phyloP scores from a whole-genome alignment of 345 rosid genomes.

The Eucalyptus marginata region DNA sequence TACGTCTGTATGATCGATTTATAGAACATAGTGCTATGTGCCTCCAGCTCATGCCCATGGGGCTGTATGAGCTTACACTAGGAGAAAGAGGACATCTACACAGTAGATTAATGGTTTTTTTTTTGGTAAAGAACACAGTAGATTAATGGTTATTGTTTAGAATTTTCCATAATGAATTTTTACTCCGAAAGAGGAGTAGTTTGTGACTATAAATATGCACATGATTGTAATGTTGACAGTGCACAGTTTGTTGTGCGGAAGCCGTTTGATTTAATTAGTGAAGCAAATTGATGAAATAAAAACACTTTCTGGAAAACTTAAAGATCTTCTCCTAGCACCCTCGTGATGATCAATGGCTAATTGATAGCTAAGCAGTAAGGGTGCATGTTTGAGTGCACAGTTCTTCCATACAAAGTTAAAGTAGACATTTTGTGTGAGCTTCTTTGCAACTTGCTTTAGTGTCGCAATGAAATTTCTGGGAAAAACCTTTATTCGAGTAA shows the following conservation, averaged over 20 bases:
- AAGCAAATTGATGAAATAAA: background rate
- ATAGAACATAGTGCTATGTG: background rate
- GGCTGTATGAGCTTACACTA: background rate
- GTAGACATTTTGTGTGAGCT: background rate
- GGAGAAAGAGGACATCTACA: background rate
- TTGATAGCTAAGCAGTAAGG: background rate
- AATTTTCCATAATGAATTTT: background rate
- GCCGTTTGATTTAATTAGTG: background rate
- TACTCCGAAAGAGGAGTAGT: background rate
- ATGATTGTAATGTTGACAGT: background rate
- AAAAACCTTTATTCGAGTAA: background rate
- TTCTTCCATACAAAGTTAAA: background rate
- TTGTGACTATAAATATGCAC: background rate
- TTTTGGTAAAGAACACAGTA: background rate
- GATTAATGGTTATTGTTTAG: background rate
- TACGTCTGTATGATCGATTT: background rate
- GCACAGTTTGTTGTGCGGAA: background rate
- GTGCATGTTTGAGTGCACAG: background rate
- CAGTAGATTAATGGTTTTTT: background rate
- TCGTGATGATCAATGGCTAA: background rate
- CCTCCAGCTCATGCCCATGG: background rate
- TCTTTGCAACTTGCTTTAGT: background rate
- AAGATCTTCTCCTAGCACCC: background rate
- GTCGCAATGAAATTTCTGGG: background rate
- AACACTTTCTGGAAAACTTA: background rate